Percentiles rank a stretch among this genome's conserved stretches.
These are phyloP conservation scores for Fragaria vesca DNA, from an alignment of 306 rosid species.

Conservation along the genomic window DNA sequence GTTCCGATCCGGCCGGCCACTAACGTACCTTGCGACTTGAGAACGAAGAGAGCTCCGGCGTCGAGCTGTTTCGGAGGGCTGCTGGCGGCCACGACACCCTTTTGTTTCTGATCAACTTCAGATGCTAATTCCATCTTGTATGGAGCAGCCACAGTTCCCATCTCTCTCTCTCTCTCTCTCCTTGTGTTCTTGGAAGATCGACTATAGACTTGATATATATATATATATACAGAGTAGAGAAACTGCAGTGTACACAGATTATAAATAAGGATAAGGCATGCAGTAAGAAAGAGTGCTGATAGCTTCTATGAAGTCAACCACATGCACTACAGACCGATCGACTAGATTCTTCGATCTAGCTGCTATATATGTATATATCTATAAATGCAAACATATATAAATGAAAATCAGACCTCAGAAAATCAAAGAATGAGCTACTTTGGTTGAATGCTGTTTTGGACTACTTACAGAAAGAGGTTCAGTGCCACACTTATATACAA, in stretches of 20 bases:
- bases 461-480: neutral
- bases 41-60: constrained; percentile 82
- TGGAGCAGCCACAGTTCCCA: constrained; percentile 39
- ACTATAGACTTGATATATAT: too few relatives aligned
- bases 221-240: neutral
- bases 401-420: too few relatives aligned
- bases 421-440: neutral
- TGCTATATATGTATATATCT: too few relatives aligned
- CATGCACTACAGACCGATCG: too few relatives aligned
- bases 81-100: constrained; percentile 19
- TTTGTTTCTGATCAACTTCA: constrained; percentile 37
- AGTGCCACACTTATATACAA: neutral
- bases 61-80: constrained; percentile 41
- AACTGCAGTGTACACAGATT: neutral
- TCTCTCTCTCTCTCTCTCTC: constrained; percentile 2
- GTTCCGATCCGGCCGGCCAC: neutral
- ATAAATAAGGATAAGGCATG: neutral
- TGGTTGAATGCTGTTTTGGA: constrained; percentile 1
- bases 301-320: neutral
- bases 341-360: too few relatives aligned
- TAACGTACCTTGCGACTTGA: constrained; percentile 59
- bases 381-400: too few relatives aligned
- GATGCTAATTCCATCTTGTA: constrained; percentile 25
- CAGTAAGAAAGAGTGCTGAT: too few relatives aligned
- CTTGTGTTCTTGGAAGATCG: neutral